Base-by-base conservation (phyloP, 345 rosid genomes). In the Populus tremula region DNA sequence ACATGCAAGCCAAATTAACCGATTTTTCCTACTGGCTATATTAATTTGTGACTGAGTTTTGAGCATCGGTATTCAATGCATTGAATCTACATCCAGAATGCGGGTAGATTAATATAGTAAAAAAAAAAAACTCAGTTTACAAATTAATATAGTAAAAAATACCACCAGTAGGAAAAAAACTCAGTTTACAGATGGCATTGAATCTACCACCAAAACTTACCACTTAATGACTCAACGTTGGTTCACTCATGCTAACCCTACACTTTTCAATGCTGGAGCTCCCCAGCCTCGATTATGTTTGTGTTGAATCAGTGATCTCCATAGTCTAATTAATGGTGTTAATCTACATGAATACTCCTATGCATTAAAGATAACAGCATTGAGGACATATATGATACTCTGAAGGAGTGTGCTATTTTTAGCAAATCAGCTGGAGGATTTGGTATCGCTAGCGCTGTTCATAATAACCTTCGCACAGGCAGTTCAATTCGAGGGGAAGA, bases 301-400 rank as follows among this genome's bases (percentile, higher is more conserved):
- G 23, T 54, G 14, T 29, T 18, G 18, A 65, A 59, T 67, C 17
- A n/a, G 14, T 66, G 18, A 20, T 17, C 38, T 18, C 2, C 50
- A 27, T 38, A 5, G 10, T 10, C 13, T 72, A 18, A 29, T 23
- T 29, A 45, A 4, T 23, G 10, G 11, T 36, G 45, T 29, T 64
- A 8, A 50, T 67, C 66, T 76, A 25, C 33, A 5, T 21, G 38
- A 31, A 13, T 33, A 14, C 41, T 94, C 71, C 56, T 91, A 27
- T 94, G 98, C 85, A 94, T 94, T 93, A 92, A 94, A 84, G 94
- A 92, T 43, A 94, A 94, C 74, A 94, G 96, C 77, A 94, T 94
- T 79, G 97, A 91, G 70, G 98, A 96, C 73, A 92, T 94, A 62
- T 94, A 88, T 76, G 97, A 94, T 66, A 92, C 96, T 29, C 83